phyloP scores from a whole-genome alignment of 2,329 filamentous ascomycete species.

The Byssochlamys sp. region DNA sequence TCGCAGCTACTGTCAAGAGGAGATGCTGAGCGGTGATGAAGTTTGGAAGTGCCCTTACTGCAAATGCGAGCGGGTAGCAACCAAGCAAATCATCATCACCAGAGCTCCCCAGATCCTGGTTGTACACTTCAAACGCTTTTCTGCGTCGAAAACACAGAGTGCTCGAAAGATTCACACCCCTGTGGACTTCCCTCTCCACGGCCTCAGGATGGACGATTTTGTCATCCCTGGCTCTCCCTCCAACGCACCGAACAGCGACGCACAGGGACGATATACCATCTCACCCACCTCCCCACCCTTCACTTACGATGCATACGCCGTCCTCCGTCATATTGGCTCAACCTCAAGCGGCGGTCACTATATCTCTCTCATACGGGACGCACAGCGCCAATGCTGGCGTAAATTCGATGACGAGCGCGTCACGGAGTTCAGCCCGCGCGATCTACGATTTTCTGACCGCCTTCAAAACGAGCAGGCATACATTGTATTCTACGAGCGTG shows the following conservation, averaged over 20 bases:
- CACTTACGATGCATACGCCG: slow-evolving; percentile 75
- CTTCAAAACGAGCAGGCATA: slow-evolving; percentile 56
- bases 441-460: slow-evolving; percentile 38
- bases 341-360: slow-evolving; percentile 70
- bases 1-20: slow-evolving; percentile 58
- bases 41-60: slow-evolving; percentile 67
- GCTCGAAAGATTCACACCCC: slow-evolving; percentile 60
- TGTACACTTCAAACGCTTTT: slow-evolving; percentile 65
- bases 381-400: slow-evolving; percentile 49
- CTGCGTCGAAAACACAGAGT: slow-evolving; percentile 45
- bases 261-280: slow-evolving; percentile 45
- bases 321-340: slow-evolving; percentile 65
- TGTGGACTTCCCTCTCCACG: slow-evolving; percentile 67
- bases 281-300: slow-evolving; percentile 48
- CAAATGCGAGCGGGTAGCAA: slow-evolving; percentile 56
- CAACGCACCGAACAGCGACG: slow-evolving; percentile 14
- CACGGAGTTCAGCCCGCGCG: slow-evolving; percentile 48
- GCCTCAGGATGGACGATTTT: slow-evolving; percentile 55
- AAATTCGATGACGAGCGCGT: slow-evolving; percentile 51
- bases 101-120: slow-evolving; percentile 71
- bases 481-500: slow-evolving; percentile 54
- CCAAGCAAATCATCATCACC: slow-evolving; percentile 63
- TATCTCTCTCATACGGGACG: slow-evolving; percentile 57
- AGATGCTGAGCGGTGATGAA: slow-evolving; percentile 58
- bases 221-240: slow-evolving; percentile 41